Evolutionary conservation across 352 stramenopile species (phyloP), one percentile per base, ranked within the genome.

Genomic region (Pythium brachiatum): DNA sequence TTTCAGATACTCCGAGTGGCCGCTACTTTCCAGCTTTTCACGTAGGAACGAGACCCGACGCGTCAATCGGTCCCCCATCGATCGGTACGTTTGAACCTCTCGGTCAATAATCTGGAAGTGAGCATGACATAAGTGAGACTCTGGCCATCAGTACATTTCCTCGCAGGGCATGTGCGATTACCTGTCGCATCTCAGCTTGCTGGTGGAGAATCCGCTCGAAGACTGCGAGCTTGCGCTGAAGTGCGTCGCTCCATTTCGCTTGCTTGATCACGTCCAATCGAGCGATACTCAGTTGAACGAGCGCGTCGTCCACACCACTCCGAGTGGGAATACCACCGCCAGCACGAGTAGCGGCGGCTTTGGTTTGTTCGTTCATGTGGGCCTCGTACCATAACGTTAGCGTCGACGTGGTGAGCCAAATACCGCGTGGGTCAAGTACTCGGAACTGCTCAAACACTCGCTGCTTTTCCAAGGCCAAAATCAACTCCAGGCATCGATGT

Each of bases 261-360:
- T 81, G 73, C 36, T 75, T 81, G 62, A 78, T 76, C 53, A 60
- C 56, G 50, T 81, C 68, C 21, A 81, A 48, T 12, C 73, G 58
- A 11, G 73, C 67, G n/a, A 81, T 78, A 0, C 67, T 72, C 18
- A 81, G 58, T 50, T 78, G 68, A 2, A 80, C 62, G 5, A 80
- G 57, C 2, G 34, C 60, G 52, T 74, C 63, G 56, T 80, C 60
- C 1, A 76, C 60, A n/a, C 39, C 32, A 26, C 36, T 54, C 2
- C n/a, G 56, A 2, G 27, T 29, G 3, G 27, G 34, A 2, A 18
- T 58, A 1, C 38, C 18, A 13, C 21, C 9, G n/a, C 34, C 36
- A 9, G 21, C 43, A 9, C 48, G 4, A 2, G 41, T 3, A 15
- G 32, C 29, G 1, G 20, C 38, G 2, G 38, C 50, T 23, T 55